These are phyloP conservation scores for Aspergillus coremiiformis DNA, from an alignment of 495 filamentous ascomycete species.

Conservation along the genomic window DNA sequence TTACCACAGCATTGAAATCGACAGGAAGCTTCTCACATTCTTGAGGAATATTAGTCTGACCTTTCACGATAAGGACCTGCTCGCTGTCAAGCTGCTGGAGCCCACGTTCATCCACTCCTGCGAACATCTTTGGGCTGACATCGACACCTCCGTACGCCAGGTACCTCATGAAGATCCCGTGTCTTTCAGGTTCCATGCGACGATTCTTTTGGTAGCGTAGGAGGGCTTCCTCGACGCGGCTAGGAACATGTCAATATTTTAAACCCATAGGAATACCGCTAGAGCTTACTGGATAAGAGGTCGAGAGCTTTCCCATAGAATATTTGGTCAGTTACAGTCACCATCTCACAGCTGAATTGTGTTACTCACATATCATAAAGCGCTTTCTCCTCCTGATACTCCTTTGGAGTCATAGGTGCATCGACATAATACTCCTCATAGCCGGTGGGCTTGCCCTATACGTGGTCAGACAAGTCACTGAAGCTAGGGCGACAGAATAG, in stretches of 20 bases:
- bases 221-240: conserved; percentile 80
- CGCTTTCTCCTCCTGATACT: conserved; percentile 52
- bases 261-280: background rate
- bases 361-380: conserved; percentile 48
- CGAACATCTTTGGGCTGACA: conserved; percentile 57
- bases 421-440: conserved; percentile 72
- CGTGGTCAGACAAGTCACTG: conserved; percentile 4
- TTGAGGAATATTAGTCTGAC: conserved; percentile 20
- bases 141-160: conserved; percentile 79
- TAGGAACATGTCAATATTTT: conserved; percentile 18
- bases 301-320: conserved; percentile 25
- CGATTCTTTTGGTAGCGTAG: conserved; percentile 71
- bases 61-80: conserved; percentile 47
- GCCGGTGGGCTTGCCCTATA: conserved; percentile 46
- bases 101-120: conserved; percentile 46
- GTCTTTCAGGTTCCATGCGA: conserved; percentile 55
- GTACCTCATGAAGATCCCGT: conserved; percentile 68
- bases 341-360: background rate
- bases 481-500: background rate
- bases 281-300: conserved; percentile 34
- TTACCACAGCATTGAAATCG: conserved; percentile 69
- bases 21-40: conserved; percentile 53
- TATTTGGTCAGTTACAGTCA: conserved; percentile 15
- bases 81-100: conserved; percentile 50
- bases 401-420: conserved; percentile 62